Base-by-base conservation (phyloP, 164 flowering plant genomes). In the Vitis vinifera region DNA sequence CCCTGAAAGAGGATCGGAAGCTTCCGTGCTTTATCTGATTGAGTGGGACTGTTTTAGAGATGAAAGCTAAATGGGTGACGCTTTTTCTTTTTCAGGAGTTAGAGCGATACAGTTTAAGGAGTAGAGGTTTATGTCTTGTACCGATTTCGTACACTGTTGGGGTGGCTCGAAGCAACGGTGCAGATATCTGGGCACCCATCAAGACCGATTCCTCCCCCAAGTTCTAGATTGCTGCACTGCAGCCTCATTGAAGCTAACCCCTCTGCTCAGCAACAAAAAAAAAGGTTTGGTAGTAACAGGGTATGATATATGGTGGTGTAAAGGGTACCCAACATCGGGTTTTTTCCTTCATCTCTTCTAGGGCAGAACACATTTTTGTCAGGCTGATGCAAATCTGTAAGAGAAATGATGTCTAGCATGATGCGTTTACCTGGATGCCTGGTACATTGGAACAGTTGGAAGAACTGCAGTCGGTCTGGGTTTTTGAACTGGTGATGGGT, bases 131-230 rank as follows among this genome's bases (percentile, higher is more conserved):
- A 60, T 92, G 98, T 73, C 85, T 92, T 14, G 89, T 91, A 63
- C 98, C 98, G 9, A 67, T 88, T 23, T 81, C 89, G 8, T 83
- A 81, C 66, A 91, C 94, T 14, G 74, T 64, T 10, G 88, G 86
- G 68, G 82, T 94, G 69, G 87, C 87, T 59, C 78, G 85, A 6
- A 89, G 88, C 84, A 94, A 94, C 65, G 98, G 98, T 53, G 98
- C 98, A 1, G 98, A 94, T 78, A 87, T 94, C 31, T 94, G 98
- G 98, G 97, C 98, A 1, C 97, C 98, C 13, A 82, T 83, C 71
- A 94, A 92, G 81, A 78, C 79, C 44, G 7, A 37, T 37, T 37
- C 77, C 68, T 76, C 87, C 61, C 85, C 85, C 29, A 81, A 68
- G 52, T 71, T 72, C 19, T 76, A 72, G 61, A 75, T 68, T 12